Conservation (phyloP, 805 yeast species). For the Saturnispora hagleri region DNA sequence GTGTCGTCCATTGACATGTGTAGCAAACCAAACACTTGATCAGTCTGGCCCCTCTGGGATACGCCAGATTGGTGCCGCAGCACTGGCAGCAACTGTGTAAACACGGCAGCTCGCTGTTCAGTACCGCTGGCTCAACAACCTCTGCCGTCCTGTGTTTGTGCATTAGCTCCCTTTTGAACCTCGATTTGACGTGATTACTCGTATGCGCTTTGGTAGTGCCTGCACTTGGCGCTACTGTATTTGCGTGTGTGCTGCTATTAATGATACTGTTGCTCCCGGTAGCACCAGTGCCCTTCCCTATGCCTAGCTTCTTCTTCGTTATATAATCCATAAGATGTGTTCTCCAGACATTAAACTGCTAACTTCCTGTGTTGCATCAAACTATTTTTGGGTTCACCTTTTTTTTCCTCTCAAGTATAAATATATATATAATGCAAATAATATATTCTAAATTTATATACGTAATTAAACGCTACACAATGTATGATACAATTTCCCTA, state of each 20-base stretch:
- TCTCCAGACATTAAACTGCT: neutral
- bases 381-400: neutral
- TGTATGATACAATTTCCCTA: neutral
- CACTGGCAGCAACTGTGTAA: constrained; percentile 8
- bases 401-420: neutral
- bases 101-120: neutral
- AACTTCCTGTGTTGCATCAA: neutral
- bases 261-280: neutral
- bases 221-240: no score
- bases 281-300: neutral
- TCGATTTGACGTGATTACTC: neutral
- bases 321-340: neutral
- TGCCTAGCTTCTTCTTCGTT: neutral
- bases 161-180: neutral
- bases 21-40: constrained; percentile 14
- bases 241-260: no score
- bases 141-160: neutral
- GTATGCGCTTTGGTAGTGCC: neutral
- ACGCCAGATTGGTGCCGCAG: constrained; percentile 12
- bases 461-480: neutral
- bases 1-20: constrained; percentile 5
- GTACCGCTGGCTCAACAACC: neutral
- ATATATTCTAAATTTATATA: neutral
- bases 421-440: neutral
- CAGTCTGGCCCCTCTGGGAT: constrained; percentile 10